Evolutionary conservation across 768 basidiomycete species (phyloP).

Genomic region (Cyclocybe cylindracea): DNA sequence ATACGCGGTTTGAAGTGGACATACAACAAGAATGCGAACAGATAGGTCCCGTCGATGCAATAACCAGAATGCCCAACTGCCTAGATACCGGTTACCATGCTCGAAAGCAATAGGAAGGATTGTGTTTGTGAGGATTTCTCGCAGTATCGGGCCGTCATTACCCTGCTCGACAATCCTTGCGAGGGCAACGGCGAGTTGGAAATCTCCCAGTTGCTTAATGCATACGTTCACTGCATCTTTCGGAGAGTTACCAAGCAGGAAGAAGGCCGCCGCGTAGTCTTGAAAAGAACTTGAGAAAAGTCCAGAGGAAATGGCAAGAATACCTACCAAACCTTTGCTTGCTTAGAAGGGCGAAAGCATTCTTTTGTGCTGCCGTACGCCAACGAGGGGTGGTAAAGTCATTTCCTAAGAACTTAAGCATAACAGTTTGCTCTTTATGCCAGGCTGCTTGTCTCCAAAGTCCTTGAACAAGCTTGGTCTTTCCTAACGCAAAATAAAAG

Average conservation of each 20-base stretch:
- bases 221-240: constrained; percentile 94
- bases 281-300: constrained; percentile 6
- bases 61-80: constrained; percentile 96
- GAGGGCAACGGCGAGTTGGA: constrained; percentile 86
- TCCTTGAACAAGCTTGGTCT: constrained; percentile 88
- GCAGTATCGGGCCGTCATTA: constrained; percentile 78
- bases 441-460: constrained; percentile 95
- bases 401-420: constrained; percentile 91
- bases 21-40: constrained; percentile 86
- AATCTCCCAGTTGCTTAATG: constrained; percentile 83
- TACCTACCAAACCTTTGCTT: constrained; percentile 89
- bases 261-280: constrained; percentile 99
- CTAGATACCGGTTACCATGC: constrained; percentile 90
- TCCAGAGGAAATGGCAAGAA: neutral
- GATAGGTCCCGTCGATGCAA: constrained; percentile 86
- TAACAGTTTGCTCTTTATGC: constrained; percentile 86
- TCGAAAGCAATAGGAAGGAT: constrained; percentile 85
- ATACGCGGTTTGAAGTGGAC: constrained; percentile 22
- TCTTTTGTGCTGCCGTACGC: constrained; percentile 94
- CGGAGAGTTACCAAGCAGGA: constrained; percentile 84
- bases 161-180: constrained; percentile 83
- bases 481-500: constrained; percentile 94
- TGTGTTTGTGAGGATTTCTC: constrained; percentile 65
- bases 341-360: constrained; percentile 88
- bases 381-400: constrained; percentile 84